These are phyloP conservation scores for Umbelopsis sp. DNA, from an alignment of 192 early-diverging fungal genomes.

Conservation along the genomic window DNA sequence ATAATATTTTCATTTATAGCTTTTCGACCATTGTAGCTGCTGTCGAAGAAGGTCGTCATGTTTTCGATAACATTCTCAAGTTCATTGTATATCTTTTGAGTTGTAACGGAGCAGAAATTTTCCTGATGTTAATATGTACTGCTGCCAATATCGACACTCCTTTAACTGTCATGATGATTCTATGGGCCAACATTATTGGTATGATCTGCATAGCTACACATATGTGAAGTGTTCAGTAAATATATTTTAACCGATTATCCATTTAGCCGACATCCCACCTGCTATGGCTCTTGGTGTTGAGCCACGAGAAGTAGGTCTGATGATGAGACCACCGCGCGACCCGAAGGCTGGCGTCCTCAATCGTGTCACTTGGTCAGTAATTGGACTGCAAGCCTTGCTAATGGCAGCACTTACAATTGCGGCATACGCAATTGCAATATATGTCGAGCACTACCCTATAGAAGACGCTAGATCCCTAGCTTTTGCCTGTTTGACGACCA, in stretches of 20 bases:
- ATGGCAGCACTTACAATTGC: conserved; percentile 68
- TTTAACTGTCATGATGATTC: conserved; percentile 89
- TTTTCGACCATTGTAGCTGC: conserved; percentile 93
- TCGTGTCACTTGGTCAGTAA: conserved; percentile 54
- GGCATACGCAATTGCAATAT: conserved; percentile 56
- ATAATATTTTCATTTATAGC: not conserved
- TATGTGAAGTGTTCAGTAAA: not conserved
- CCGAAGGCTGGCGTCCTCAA: conserved; percentile 77
- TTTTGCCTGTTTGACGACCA: conserved; percentile 76
- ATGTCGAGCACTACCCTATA: conserved; percentile 23
- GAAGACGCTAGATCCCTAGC: conserved; percentile 59
- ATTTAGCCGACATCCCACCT: conserved; percentile 86
- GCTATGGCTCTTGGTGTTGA: conserved; percentile 92
- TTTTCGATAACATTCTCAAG: conserved; percentile 98
- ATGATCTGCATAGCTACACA: not conserved
- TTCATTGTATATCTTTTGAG: conserved; percentile 94
- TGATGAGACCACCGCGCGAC: conserved; percentile 78
- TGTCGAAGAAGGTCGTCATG: conserved; percentile 86
- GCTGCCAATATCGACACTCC: conserved; percentile 74
- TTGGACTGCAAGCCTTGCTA: conserved; percentile 72
- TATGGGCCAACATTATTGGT: conserved; percentile 94
- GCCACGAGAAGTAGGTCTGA: conserved; percentile 79
- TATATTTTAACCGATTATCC: not conserved
- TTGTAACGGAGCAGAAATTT: conserved; percentile 94
- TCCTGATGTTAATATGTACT: conserved; percentile 79